phyloP scores from a whole-genome alignment of 768 basidiomycete genomes.

The Ramaria rubella region DNA sequence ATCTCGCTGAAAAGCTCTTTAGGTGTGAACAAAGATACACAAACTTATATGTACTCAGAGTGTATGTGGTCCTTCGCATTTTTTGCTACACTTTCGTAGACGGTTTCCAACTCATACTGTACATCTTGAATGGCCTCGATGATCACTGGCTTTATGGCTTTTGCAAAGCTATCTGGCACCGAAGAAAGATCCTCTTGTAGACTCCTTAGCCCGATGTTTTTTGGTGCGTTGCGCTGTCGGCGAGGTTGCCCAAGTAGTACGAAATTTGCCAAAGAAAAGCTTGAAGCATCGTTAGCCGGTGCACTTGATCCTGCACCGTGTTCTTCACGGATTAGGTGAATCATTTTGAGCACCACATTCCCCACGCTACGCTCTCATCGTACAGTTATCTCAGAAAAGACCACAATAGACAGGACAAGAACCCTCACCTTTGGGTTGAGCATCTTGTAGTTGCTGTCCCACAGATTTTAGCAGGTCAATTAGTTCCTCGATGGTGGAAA shows the following conservation, averaged over 20 bases:
- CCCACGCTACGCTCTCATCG: constrained; percentile 84
- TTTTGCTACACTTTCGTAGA: constrained; percentile 91
- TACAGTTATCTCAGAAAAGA: constrained; percentile 6
- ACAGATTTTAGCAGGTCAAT: constrained; percentile 71
- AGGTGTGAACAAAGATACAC: not conserved
- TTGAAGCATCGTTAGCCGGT: constrained; percentile 28
- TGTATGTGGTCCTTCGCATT: constrained; percentile 95
- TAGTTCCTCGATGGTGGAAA: constrained; percentile 81
- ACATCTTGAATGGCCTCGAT: constrained; percentile 98
- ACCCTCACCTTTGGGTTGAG: constrained; percentile 85
- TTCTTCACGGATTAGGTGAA: constrained; percentile 94
- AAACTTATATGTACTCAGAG: constrained; percentile 67
- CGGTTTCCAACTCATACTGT: constrained; percentile 91
- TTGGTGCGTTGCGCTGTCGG: constrained; percentile 36
- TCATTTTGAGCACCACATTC: constrained; percentile 87
- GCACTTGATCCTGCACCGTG: constrained; percentile 54
- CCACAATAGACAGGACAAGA: not conserved
- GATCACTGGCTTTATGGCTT: constrained; percentile 80
- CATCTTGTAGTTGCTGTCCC: constrained; percentile 76
- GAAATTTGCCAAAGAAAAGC: constrained; percentile 77
- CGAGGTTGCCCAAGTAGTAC: constrained; percentile 72
- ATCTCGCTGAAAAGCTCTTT: constrained; percentile 60
- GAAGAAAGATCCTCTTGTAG: constrained; percentile 40
- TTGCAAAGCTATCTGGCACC: constrained; percentile 70
- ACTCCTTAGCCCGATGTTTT: constrained; percentile 53